phyloP scores from a whole-genome alignment of 208 protist species.

The Crithidia sp. region DNA sequence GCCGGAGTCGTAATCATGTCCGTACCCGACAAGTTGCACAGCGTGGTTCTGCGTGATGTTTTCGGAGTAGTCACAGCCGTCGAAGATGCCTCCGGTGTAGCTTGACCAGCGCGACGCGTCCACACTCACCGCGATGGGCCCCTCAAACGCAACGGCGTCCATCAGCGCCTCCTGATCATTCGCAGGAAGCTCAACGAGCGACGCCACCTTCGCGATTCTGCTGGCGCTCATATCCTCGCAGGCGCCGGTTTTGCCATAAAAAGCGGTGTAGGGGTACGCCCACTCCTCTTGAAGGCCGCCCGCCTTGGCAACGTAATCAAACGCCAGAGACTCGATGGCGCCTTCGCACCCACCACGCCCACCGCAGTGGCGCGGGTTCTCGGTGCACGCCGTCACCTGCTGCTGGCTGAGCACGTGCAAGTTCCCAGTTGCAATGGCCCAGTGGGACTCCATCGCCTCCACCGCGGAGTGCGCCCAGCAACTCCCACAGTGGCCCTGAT shows the following conservation, averaged over 20 bases:
- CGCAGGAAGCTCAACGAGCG: slow-evolving; percentile 68
- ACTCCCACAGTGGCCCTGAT: slow-evolving; percentile 81
- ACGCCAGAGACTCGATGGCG: slow-evolving; percentile 76
- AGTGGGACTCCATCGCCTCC: slow-evolving; percentile 82
- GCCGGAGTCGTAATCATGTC: slow-evolving; percentile 43
- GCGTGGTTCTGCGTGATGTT: slow-evolving; percentile 87
- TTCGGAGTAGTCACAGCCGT: slow-evolving; percentile 58
- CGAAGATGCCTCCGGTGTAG: slow-evolving; percentile 80
- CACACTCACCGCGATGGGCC: slow-evolving; percentile 85
- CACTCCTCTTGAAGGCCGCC: slow-evolving; percentile 67
- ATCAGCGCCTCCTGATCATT: slow-evolving; percentile 67
- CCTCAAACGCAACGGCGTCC: slow-evolving; percentile 59
- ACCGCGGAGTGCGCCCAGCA: slow-evolving; percentile 77
- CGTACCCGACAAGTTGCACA: slow-evolving; percentile 89
- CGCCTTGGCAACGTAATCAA: slow-evolving; percentile 67
- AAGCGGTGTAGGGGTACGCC: slow-evolving; percentile 81
- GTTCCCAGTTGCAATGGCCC: slow-evolving; percentile 55
- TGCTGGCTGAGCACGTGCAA: slow-evolving; percentile 89
- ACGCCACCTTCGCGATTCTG: slow-evolving; percentile 44
- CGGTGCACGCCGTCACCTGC: slow-evolving; percentile 92
- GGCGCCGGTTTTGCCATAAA: slow-evolving; percentile 47
- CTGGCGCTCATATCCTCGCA: slow-evolving; percentile 39
- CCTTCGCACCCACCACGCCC: slow-evolving; percentile 81
- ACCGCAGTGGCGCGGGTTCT: slow-evolving; percentile 61
- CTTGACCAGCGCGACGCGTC: slow-evolving; percentile 66